Evolutionary conservation across 1,284 basidiomycete genomes (phyloP), one percentile per base, ranked within the genome.

Genomic region (Cronartium quercuum): DNA sequence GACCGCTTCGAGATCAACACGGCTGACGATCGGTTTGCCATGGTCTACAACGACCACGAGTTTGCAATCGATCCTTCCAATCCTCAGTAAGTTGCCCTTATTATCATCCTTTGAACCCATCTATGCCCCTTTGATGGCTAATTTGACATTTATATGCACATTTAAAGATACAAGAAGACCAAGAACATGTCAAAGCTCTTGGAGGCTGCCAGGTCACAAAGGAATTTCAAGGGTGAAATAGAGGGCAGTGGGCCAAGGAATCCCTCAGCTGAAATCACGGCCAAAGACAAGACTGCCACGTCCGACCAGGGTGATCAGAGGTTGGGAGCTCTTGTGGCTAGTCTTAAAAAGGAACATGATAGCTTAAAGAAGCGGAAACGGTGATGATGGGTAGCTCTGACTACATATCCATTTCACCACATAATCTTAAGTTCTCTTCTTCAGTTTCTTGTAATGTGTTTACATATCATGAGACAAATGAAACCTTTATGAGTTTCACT

Each of bases 21-120:
- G 74, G 87, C 88, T 78, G 96, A 99, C 80, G 87, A 90, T 4
- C 89, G 96, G 37, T 98, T 98, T 85, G 87, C 87, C 78, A 89
- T 87, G 10, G 80, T 98, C 63, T 90, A 94, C 81, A 91, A 97
- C 78, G 91, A 98, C 80, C 88, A 93, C 79, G 87, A 89, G 60
- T 98, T 92, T 80, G 94, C 95, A 0, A 92, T 99, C 78, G 96
- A 98, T 82, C 95, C 96, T 24, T 92, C 88, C 64, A 92, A 98
- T 83, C 92, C 95, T 21, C 69, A 71, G 69, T 71, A 34, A 44
- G 61, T 38, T 64, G 15, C 18, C 18, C n/a, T 47, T 34, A 29
- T 18, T 34, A 35, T 29, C 2, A 18, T 29, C n/a, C 34, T 55
- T 58, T 60, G 38, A 6, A 41, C 34, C 18, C 57, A 21, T 40